Base-by-base conservation (phyloP, 1,284 basidiomycete species). In the Leccinum angustisporum region DNA sequence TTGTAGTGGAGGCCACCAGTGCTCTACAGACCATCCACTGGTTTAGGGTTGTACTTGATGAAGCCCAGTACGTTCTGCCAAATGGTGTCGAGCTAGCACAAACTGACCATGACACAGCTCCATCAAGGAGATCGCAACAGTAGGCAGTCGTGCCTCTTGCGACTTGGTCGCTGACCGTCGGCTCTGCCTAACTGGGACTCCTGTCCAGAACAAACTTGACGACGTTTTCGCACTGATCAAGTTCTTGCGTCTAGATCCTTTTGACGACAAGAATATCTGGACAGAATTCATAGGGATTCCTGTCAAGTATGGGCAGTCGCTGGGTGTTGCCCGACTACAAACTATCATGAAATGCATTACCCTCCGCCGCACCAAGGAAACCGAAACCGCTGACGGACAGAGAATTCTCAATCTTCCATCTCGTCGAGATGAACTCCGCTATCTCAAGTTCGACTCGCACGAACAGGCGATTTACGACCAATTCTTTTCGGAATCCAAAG, bases 181-280 rank as follows among this genome's bases (percentile, higher is more conserved):
- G 21, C 81, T 98, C 52, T 97, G 94, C 72, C 81, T 99, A 46
- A 98, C 97, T 9, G 97, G 97, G 63, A 99, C 97, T 7, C 97
- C 97, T 0, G 94, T 99, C 51, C 97, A 99, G 79, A 99, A 99
- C 82, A 96, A 96, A 74, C 86, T 99, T 61, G 97, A 99, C 77
- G 97, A 99, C 72, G 90, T 99, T 54, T 99, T 91, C 76, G 95
- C 97, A 1, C 82, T 99, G 61, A 88, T 99, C 82, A 96, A 95
- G 76, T 99, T 99, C 79, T 80, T 99, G 54, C 92, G 96, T 8
- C 78, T 99, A 61, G 84, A 88, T 46, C 97, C 97, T 0, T 91
- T 99, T 69, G 92, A 97, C 68, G 95, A 98, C 75, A 96, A 97
- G 76, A 87, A 86, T 54, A 78, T 90, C 9, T 99, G 97, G 95